Conservation (phyloP, 2,329 filamentous ascomycete genomes). For the Pyrenochaeta sp. region DNA sequence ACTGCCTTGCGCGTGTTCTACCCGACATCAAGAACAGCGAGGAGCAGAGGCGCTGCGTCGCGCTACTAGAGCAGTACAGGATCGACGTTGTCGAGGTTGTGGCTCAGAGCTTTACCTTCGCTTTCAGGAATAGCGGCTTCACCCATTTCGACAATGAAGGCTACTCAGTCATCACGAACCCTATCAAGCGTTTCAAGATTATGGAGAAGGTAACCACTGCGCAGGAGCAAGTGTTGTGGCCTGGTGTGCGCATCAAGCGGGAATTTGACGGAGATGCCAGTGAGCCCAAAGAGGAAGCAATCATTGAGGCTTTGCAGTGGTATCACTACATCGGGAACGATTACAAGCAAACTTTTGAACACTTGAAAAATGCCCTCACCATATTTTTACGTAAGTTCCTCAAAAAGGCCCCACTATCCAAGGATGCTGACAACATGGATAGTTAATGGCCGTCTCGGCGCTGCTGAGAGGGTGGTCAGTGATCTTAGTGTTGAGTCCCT, state of each 20-base stretch:
- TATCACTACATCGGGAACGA: slow-evolving; percentile 75
- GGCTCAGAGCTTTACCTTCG: slow-evolving; percentile 68
- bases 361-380: slow-evolving; percentile 78
- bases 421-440: slow-evolving; percentile 23
- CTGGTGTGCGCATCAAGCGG: slow-evolving; percentile 70
- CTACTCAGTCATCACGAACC: slow-evolving; percentile 30
- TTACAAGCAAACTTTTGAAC: slow-evolving; percentile 67
- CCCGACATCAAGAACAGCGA: slow-evolving; percentile 73
- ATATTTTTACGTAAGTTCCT: slow-evolving; percentile 79
- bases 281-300: slow-evolving; percentile 70
- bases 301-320: slow-evolving; percentile 88
- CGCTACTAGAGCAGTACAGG: slow-evolving; percentile 76
- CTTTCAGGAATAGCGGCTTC: slow-evolving; percentile 33
- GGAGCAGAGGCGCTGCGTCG: slow-evolving; percentile 73
- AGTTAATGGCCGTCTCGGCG: slow-evolving; percentile 61
- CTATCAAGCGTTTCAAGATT: slow-evolving; percentile 52
- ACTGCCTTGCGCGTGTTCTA: slow-evolving; percentile 78
- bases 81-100: slow-evolving; percentile 79
- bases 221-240: slow-evolving; percentile 52
- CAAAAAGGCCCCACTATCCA: background rate
- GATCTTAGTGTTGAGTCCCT: slow-evolving; percentile 61
- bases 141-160: slow-evolving; percentile 32
- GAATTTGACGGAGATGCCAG: slow-evolving; percentile 69
- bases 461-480: slow-evolving; percentile 63
- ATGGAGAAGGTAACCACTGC: slow-evolving; percentile 57